These are phyloP conservation scores for Combretum micranthum DNA, from an alignment of 345 rosid genomes.

Conservation along the genomic window DNA sequence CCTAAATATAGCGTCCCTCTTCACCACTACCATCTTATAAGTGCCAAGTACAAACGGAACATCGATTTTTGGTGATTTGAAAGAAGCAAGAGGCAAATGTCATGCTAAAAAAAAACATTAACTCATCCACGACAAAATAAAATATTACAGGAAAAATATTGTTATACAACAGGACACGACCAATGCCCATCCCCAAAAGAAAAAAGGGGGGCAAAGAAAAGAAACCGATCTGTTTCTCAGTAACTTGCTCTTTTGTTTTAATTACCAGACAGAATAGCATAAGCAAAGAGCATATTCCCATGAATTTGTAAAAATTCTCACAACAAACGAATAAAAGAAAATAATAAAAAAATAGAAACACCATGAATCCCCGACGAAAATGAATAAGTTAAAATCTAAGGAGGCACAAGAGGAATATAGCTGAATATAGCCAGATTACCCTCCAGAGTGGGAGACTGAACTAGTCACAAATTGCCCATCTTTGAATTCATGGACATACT, in stretches of 20 bases:
- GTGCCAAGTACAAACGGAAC: no score
- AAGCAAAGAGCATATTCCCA: conserved; percentile 6
- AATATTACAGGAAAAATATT: neutral
- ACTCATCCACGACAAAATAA: neutral
- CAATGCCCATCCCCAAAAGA: conserved; percentile 5
- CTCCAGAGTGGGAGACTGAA: conserved; percentile 96
- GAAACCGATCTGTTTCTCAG: neutral
- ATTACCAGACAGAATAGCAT: neutral
- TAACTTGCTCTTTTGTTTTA: no score
- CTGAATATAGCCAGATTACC: conserved; percentile 22
- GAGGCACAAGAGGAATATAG: conserved; percentile 7
- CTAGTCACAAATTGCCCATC: conserved; percentile 74
- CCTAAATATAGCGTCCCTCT: no score
- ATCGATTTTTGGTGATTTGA: no score
- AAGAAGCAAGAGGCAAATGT: no score
- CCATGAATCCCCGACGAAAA: conserved; percentile 1
- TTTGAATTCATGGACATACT: conserved; percentile 51
- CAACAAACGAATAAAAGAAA: conserved; percentile 15
- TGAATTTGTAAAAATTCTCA: conserved; percentile 2
- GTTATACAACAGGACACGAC: neutral
- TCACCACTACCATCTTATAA: no score
- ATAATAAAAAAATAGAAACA: conserved; percentile 12
- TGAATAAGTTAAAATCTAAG: conserved; percentile 12
- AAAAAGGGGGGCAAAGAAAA: conserved; percentile 12
- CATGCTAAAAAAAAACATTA: neutral